These are phyloP conservation scores for Rhizoclosmatium globosum DNA, from an alignment of 192 early-diverging fungal genomes.

Conservation along the genomic window DNA sequence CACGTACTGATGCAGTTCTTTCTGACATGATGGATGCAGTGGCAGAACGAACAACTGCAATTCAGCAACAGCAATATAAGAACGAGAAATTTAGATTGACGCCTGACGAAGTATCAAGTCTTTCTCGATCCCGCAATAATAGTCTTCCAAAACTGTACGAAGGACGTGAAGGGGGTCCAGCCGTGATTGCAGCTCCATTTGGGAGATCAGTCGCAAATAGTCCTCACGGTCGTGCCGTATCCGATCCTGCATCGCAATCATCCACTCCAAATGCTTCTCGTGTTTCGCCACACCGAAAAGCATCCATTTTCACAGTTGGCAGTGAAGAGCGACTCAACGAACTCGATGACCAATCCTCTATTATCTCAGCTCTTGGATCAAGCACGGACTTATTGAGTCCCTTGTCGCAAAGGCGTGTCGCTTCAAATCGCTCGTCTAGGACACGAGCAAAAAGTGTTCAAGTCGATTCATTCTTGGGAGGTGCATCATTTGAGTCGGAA, in stretches of 20 bases:
- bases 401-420: neutral
- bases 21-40: conserved; percentile 8
- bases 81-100: neutral
- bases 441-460: neutral
- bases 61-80: neutral
- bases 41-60: conserved; percentile 5
- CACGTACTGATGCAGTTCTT: neutral
- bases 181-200: neutral
- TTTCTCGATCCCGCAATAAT: neutral
- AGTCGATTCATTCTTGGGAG: neutral
- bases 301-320: conserved; percentile 34
- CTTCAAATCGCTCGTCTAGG: neutral
- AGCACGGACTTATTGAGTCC: neutral
- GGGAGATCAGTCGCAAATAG: neutral
- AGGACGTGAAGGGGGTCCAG: neutral
- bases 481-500: neutral
- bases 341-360: neutral
- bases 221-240: neutral
- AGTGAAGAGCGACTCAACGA: conserved; percentile 2
- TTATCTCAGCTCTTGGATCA: neutral
- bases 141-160: neutral
- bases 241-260: neutral
- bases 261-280: neutral
- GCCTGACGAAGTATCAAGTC: neutral
- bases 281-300: neutral